Evolutionary conservation across 176 grass and related monocot genomes (phyloP).

Genomic region (Leersia perrieri): DNA sequence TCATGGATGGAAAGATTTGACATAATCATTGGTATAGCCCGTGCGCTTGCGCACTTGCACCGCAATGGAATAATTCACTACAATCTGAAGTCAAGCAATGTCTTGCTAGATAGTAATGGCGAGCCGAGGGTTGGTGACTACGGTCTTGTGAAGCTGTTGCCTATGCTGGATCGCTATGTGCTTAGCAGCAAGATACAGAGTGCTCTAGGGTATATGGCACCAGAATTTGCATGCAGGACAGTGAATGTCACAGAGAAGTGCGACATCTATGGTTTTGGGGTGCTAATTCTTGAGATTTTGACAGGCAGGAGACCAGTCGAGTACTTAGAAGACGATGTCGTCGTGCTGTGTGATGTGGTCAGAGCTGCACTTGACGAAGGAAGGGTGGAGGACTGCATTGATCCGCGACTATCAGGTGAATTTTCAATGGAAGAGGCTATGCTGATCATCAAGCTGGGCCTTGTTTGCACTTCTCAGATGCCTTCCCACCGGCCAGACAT

Average conservation of each 20-base stretch:
- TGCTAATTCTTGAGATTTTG: constrained; percentile 66
- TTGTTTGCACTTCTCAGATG: constrained; percentile 76
- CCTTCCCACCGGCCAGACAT: constrained; percentile 73
- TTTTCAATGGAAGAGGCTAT: constrained; percentile 59
- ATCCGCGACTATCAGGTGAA: constrained; percentile 51
- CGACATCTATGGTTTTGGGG: constrained; percentile 73
- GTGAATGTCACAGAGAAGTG: constrained; percentile 78
- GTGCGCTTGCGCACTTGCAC: constrained; percentile 59
- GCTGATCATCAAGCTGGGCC: constrained; percentile 62
- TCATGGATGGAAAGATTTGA: constrained; percentile 69
- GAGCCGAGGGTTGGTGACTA: constrained; percentile 72
- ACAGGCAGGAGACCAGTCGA: constrained; percentile 64
- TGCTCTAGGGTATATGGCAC: constrained; percentile 76
- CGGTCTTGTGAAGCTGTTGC: constrained; percentile 68
- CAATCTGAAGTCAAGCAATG: constrained; percentile 82
- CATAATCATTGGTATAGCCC: constrained; percentile 68
- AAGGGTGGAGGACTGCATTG: constrained; percentile 53
- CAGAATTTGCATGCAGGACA: constrained; percentile 65
- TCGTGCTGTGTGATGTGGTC: constrained; percentile 69
- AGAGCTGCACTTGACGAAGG: constrained; percentile 55
- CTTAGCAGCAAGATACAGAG: constrained; percentile 90
- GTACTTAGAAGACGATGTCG: constrained; percentile 73
- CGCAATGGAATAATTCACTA: constrained; percentile 61
- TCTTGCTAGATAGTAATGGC: constrained; percentile 58
- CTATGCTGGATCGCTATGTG: constrained; percentile 68